A percentile compares a stretch with the other conserved stretches of the same genome.
phyloP scores from a whole-genome alignment of 1,284 basidiomycete species.

The Cutaneotrichosporon dermatis region DNA sequence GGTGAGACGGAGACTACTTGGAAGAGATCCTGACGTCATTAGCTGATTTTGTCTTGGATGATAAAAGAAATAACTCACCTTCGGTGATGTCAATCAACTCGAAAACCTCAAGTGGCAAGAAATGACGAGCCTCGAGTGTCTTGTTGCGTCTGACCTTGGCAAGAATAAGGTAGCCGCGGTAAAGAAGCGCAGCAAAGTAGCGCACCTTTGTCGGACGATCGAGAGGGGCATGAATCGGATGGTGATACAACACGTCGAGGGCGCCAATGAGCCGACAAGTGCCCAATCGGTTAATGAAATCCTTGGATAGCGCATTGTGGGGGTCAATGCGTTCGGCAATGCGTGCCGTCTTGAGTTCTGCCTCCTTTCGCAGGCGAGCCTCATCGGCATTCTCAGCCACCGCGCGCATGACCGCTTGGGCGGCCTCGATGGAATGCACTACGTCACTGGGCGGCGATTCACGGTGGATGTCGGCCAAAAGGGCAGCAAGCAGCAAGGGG shows the following conservation, averaged over 20 bases:
- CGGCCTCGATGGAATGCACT: conserved; percentile 32
- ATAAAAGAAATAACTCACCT: conserved; percentile 51
- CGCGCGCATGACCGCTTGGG: conserved; percentile 54
- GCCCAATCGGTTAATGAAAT: conserved; percentile 66
- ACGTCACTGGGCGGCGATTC: conserved; percentile 20
- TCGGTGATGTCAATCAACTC: conserved; percentile 65
- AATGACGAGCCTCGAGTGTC: conserved; percentile 77
- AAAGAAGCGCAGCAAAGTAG: conserved; percentile 83
- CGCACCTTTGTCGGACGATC: conserved; percentile 62
- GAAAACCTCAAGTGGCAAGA: conserved; percentile 71
- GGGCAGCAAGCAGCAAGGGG: conserved; percentile 74
- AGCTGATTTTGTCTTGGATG: neutral
- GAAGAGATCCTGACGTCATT: conserved; percentile 59
- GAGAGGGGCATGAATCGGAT: conserved; percentile 46
- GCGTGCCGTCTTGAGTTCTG: conserved; percentile 63
- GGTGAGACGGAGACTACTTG: conserved; percentile 71
- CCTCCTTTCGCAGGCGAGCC: conserved; percentile 57
- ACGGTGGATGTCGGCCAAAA: conserved; percentile 49
- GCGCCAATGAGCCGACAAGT: conserved; percentile 71
- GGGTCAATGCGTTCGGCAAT: conserved; percentile 62
- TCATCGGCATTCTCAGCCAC: conserved; percentile 58
- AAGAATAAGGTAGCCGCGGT: conserved; percentile 75
- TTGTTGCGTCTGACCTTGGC: conserved; percentile 77
- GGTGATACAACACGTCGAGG: conserved; percentile 73
- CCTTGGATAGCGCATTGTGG: conserved; percentile 42